Evolutionary conservation across 257 asterid genomes (phyloP).

Genomic region (Solanum corneliomulleri): DNA sequence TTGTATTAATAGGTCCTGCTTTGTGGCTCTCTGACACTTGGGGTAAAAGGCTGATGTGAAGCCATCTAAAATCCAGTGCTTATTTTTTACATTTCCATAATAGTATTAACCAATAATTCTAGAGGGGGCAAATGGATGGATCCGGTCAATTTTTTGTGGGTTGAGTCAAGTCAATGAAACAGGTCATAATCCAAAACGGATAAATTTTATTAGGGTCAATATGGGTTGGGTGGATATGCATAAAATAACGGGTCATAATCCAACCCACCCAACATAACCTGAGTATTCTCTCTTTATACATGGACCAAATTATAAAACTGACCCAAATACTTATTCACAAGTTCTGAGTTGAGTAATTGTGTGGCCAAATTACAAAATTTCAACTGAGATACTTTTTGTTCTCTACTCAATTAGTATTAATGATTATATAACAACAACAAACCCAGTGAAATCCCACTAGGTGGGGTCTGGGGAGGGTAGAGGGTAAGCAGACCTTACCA

Average conservation of each 20-base stretch:
- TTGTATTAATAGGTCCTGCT: neutral
- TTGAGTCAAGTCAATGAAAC: neutral
- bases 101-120: neutral
- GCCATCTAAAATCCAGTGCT: neutral
- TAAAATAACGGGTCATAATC: neutral
- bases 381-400: neutral
- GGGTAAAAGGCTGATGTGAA: neutral
- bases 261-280: neutral
- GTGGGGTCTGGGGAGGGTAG: neutral
- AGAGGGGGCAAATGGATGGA: neutral
- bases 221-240: neutral
- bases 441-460: neutral
- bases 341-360: neutral
- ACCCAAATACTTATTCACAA: neutral
- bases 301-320: neutral
- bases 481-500: neutral
- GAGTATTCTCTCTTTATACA: neutral
- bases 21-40: neutral
- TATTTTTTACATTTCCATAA: neutral
- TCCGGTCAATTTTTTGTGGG: neutral
- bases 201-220: neutral
- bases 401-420: neutral
- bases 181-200: neutral
- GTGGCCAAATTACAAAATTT: neutral
- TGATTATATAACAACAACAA: neutral